Conservation (phyloP, 1,284 basidiomycete genomes). For the Golubevia sp. region DNA sequence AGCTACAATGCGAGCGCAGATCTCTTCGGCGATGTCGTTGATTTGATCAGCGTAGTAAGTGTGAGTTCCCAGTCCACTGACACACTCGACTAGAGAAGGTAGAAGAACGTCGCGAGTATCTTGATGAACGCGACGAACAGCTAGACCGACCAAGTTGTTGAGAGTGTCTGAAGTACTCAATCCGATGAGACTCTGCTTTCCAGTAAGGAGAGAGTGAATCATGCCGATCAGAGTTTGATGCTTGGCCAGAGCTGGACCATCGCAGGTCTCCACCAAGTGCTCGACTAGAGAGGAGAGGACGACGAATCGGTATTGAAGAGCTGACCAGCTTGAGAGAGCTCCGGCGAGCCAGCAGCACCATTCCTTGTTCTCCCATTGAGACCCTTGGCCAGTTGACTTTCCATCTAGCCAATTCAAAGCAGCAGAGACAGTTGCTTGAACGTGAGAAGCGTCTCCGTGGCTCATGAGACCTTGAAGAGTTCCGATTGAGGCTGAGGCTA, state of each 20-base stretch:
- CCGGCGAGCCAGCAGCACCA: conserved; percentile 83
- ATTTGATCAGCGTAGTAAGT: conserved; percentile 97
- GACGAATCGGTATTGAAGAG: conserved; percentile 88
- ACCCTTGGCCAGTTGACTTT: conserved; percentile 9
- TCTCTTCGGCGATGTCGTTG: conserved; percentile 85
- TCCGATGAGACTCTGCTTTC: conserved; percentile 81
- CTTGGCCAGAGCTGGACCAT: conserved; percentile 67
- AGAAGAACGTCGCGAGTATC: conserved; percentile 74
- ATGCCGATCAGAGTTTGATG: conserved; percentile 78
- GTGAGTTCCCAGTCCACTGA: conserved; percentile 82
- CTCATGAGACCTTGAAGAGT: conserved; percentile 75
- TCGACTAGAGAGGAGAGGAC: conserved; percentile 85
- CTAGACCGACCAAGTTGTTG: conserved; percentile 67
- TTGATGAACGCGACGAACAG: conserved; percentile 73
- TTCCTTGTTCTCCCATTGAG: conserved; percentile 73
- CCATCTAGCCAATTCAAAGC: conserved; percentile 63
- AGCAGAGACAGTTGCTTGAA: conserved; percentile 72
- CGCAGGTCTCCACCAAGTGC: conserved; percentile 73
- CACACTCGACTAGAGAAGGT: conserved; percentile 75
- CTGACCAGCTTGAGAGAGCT: conserved; percentile 78
- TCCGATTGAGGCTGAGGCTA: conserved; percentile 75
- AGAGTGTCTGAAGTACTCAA: conserved; percentile 88
- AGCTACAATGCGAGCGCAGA: conserved; percentile 75
- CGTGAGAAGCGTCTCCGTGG: conserved; percentile 78
- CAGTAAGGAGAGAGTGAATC: conserved; percentile 78